Percentiles rank a stretch among this genome's conserved stretches.
Conservation (phyloP, 441 rosid species). For the Syzygium malaccense region DNA sequence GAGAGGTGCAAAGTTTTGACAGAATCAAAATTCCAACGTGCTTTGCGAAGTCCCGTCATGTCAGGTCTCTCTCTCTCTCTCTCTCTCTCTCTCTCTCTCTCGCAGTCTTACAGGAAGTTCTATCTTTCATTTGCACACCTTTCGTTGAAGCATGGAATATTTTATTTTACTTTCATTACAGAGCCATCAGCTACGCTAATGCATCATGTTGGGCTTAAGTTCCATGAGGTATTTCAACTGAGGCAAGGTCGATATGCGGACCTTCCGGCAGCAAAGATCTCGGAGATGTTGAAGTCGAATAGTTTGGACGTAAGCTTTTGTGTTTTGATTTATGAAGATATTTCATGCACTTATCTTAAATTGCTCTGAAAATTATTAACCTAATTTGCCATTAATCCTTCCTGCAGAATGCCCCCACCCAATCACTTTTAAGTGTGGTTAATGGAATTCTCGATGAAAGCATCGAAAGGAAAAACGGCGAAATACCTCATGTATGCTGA, state of each 20-base stretch:
- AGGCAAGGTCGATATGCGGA: constrained; percentile 9
- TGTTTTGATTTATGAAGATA: neutral
- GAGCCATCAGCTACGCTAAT: constrained; percentile 2
- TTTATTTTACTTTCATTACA: neutral
- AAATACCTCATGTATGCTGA: constrained; percentile 72
- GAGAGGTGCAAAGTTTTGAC: constrained; percentile 34
- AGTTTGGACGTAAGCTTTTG: neutral
- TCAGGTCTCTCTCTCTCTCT: constrained; percentile 15
- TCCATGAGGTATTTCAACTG: constrained; percentile 7
- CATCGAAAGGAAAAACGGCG: constrained; percentile 56
- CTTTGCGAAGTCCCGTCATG: constrained; percentile 23
- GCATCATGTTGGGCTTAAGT: neutral
- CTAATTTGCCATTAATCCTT: neutral
- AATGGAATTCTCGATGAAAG: constrained; percentile 83
- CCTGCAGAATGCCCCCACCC: constrained; percentile 86
- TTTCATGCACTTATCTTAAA: neutral
- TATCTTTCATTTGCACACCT: neutral
- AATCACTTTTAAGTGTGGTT: constrained; percentile 73
- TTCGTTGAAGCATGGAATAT: neutral
- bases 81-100: neutral
- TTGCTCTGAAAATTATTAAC: neutral
- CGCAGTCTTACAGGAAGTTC: neutral
- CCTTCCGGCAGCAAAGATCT: constrained; percentile 6
- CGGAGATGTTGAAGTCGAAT: constrained; percentile 7
- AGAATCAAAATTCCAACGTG: constrained; percentile 24